Conservation (phyloP, 352 stramenopile species). For the Phytopythium oedochilum region DNA sequence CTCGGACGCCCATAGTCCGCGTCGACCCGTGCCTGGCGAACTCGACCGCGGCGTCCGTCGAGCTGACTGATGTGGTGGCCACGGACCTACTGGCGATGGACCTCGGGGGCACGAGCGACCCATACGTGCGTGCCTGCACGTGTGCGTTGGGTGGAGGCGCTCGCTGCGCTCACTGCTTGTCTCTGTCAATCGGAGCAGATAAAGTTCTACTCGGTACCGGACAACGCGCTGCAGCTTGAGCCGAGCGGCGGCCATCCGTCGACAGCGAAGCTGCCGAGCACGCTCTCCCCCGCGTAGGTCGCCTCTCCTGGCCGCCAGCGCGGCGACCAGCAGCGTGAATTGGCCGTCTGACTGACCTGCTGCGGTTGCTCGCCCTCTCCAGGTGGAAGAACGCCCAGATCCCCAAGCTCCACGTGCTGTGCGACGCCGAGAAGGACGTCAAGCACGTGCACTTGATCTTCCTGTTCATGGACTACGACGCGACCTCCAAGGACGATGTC, state of each 20-base stretch:
- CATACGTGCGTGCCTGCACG: conserved; percentile 40
- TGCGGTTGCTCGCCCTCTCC: neutral
- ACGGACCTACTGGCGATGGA: conserved; percentile 70
- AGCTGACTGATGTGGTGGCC: conserved; percentile 55
- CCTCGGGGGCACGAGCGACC: conserved; percentile 69
- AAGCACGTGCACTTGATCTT: conserved; percentile 66
- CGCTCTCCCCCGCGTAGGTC: conserved; percentile 52
- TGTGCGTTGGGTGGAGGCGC: neutral
- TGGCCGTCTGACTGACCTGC: neutral
- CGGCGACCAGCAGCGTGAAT: neutral
- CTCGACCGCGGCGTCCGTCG: conserved; percentile 38
- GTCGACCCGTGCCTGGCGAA: conserved; percentile 13
- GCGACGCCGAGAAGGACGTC: conserved; percentile 44
- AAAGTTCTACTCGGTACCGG: conserved; percentile 70
- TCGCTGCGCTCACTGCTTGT: neutral
- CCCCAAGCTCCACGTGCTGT: conserved; percentile 53
- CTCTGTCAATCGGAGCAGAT: conserved; percentile 16
- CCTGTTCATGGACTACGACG: conserved; percentile 81
- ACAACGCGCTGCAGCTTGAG: conserved; percentile 48
- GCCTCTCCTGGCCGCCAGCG: neutral
- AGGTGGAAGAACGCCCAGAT: conserved; percentile 67
- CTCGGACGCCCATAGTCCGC: conserved; percentile 19
- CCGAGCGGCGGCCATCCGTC: conserved; percentile 39
- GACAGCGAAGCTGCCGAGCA: conserved; percentile 58
- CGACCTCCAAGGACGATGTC: conserved; percentile 62